Percentiles rank a stretch among this genome's conserved stretches.
Evolutionary conservation across 176 grass and related monocot genomes (phyloP).

Genomic region (Carex kokanica): DNA sequence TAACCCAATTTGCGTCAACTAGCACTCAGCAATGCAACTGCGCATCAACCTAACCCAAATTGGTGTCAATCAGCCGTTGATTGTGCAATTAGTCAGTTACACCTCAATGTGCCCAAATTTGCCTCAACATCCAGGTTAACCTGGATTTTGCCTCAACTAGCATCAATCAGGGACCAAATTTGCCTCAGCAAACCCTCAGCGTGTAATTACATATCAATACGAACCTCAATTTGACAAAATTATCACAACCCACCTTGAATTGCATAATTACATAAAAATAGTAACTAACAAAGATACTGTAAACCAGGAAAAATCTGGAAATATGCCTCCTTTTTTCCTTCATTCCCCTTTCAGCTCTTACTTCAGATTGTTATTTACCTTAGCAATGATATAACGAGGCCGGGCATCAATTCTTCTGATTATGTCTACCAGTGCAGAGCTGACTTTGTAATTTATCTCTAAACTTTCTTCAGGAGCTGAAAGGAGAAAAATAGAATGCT

Average conservation of each 20-base stretch:
- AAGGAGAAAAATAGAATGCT: slow-evolving; percentile 2
- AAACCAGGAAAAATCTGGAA: neutral
- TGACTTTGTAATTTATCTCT: slow-evolving; percentile 95
- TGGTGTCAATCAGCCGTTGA: neutral
- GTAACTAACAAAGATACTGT: neutral
- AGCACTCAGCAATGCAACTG: neutral
- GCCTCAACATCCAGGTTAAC: neutral
- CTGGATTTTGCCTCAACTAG: neutral
- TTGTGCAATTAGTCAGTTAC: neutral
- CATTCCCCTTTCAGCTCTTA: neutral
- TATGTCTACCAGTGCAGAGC: slow-evolving; percentile 84
- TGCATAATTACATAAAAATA: neutral
- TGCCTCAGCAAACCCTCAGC: neutral
- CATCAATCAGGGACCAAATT: neutral
- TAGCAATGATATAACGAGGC: slow-evolving; percentile 87
- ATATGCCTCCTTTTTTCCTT: neutral
- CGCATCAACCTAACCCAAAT: neutral
- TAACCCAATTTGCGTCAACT: neutral
- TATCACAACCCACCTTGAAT: neutral
- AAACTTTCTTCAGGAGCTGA: slow-evolving; percentile 94
- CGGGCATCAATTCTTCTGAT: slow-evolving; percentile 55
- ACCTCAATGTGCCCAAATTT: neutral
- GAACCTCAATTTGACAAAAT: neutral
- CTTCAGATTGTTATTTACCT: slow-evolving; percentile 47
- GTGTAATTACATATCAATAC: neutral